Conservation (phyloP, 1,284 basidiomycete genomes). For the Kalmanozyma brasiliensis region DNA sequence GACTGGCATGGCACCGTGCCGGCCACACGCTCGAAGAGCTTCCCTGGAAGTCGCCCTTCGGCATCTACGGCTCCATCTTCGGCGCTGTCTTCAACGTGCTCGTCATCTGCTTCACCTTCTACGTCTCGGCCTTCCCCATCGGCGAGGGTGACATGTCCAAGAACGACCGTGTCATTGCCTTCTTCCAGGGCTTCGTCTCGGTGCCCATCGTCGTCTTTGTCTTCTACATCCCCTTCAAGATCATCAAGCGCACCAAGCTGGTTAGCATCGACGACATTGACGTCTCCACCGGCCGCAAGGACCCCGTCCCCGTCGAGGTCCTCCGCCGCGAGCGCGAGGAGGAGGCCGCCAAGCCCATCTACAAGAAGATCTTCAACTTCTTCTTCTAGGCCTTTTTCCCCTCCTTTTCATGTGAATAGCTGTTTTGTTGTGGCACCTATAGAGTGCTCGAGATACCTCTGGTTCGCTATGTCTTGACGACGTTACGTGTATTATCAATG, state of each 20-base stretch:
- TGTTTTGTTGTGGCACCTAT: too few species aligned
- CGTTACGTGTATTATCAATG: too few species aligned
- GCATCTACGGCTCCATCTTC: constrained; percentile 70
- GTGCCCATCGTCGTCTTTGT: constrained; percentile 51
- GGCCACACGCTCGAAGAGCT: constrained; percentile 71
- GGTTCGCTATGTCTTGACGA: too few species aligned
- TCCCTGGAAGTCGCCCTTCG: constrained; percentile 71
- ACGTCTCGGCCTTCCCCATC: constrained; percentile 56
- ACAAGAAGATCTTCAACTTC: constrained; percentile 52
- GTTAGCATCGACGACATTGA: constrained; percentile 61
- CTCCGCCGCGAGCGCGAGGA: constrained; percentile 64
- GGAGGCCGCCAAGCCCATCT: constrained; percentile 35
- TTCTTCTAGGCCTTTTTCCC: constrained; percentile 46
- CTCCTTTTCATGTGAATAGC: too few species aligned
- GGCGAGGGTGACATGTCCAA: constrained; percentile 52
- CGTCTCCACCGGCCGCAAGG: constrained; percentile 61
- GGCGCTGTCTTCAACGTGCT: constrained; percentile 68
- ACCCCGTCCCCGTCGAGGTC: constrained; percentile 57
- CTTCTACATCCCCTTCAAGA: constrained; percentile 52
- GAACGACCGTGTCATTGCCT: constrained; percentile 67
- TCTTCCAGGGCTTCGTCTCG: constrained; percentile 71
- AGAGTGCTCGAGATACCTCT: too few species aligned
- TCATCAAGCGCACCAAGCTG: constrained; percentile 42
- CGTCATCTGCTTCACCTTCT: constrained; percentile 52
- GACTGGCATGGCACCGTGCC: constrained; percentile 71